Base-by-base conservation (phyloP, 2,329 filamentous ascomycete species). In the Venturia carpophila region DNA sequence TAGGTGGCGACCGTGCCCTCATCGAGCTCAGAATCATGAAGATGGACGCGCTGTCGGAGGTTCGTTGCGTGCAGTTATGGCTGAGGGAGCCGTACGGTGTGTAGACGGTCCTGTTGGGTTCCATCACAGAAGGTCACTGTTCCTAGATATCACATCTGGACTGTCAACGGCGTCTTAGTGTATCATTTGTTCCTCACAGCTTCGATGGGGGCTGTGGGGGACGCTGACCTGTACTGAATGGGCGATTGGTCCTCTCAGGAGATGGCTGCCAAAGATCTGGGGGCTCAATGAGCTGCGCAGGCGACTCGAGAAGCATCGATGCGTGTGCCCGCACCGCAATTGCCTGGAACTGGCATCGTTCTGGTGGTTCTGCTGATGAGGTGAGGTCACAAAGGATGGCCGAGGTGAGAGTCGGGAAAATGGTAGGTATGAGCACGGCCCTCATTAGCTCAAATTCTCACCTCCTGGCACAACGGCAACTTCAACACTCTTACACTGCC, bases 81-180 rank as follows among this genome's bases (percentile, higher is more conserved):
- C 27, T 15, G 30, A 15, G 19, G 52, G 30, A 3, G 30, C 37
- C 6, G 17, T 24, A 27, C 21, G 47, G 52, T 58, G 27, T 24
- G 52, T 37, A 58, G 52, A 27, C 37, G 30, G 15, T 19, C 5
- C 13, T 58, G 21, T 3, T 9, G n/a, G 30, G 19, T 5, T 13
- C 52, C 6, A 30, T 58, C 30, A 19, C 19, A 37, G 30, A 24
- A 37, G 52, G 17, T 27, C 19, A 13, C 1, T 58, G 30, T 58
- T 58, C 17, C 52, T 58, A 58, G 27, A 37, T 37, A 27, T 58
- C n/a, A 39, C 10, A 10, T 58, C 52, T 34, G 15, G 52, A 58
- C 30, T 58, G 52, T 58, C 17, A 58, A 58, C 52, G 52, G 52
- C 52, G 52, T 58, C 30, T 37, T 58, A 27, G 52, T 37, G 27